phyloP scores from a whole-genome alignment of 805 yeast genomes.

The Saccharomycopsis sp. region DNA sequence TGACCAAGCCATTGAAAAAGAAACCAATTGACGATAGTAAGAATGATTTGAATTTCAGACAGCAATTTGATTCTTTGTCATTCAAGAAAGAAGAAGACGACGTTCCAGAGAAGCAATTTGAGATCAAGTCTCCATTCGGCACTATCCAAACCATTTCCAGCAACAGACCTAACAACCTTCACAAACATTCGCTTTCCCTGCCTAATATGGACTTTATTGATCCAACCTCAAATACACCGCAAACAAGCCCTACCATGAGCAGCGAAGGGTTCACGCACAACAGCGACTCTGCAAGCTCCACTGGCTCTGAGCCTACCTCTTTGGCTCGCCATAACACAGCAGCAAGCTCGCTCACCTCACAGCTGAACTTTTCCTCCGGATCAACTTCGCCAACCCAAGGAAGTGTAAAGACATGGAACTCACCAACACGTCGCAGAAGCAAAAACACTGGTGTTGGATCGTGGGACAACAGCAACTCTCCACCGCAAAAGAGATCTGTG shows the following conservation, averaged over 20 bases:
- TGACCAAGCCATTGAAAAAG: not conserved
- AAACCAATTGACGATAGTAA: not conserved
- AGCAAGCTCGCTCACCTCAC: no score
- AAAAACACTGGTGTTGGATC: no score
- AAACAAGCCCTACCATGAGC: conserved; percentile 1
- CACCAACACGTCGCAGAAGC: conserved; percentile 34
- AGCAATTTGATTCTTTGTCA: conserved; percentile 3
- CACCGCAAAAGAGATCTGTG: no score
- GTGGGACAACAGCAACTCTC: no score
- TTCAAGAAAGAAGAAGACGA: conserved; percentile 3
- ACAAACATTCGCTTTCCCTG: not conserved
- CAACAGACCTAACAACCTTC: not conserved
- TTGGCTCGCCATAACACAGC: conserved; percentile 21
- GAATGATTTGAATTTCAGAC: not conserved
- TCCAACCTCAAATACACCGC: not conserved
- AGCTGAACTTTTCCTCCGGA: no score
- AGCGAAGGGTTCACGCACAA: not conserved
- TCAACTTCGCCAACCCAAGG: no score
- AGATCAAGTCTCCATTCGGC: conserved; percentile 20
- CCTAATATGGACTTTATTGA: not conserved
- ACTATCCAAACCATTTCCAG: conserved; percentile 14
- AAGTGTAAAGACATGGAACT: conserved; percentile 37
- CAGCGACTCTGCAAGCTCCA: conserved; percentile 11
- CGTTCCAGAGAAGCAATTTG: not conserved
- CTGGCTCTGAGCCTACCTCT: conserved; percentile 21